Evolutionary conservation across 225 moss, liverwort and hornwort genomes (phyloP).

Genomic region (Rhytidiadelphus loreus): DNA sequence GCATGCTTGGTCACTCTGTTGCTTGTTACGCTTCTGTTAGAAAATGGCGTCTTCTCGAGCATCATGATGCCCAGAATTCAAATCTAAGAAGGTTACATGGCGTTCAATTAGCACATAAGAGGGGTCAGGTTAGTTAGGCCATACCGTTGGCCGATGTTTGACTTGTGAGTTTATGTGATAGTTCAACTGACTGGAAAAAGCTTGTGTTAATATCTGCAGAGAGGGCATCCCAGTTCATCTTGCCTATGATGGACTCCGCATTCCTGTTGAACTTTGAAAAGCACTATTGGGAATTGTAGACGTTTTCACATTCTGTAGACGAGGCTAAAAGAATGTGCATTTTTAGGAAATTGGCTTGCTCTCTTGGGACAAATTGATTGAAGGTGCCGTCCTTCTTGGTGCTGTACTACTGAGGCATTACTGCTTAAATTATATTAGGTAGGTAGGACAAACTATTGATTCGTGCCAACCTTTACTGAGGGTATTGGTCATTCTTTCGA

Average conservation of each 20-base stretch:
- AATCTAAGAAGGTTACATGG: neutral
- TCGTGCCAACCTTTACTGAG: neutral
- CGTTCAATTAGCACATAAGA: neutral
- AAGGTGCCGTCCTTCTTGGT: neutral
- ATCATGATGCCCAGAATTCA: neutral
- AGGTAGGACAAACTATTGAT: neutral
- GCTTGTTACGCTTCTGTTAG: neutral
- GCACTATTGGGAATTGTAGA: neutral
- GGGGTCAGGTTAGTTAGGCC: neutral
- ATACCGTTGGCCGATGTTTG: neutral
- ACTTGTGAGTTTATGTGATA: neutral
- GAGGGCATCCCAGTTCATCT: slow-evolving; percentile 82
- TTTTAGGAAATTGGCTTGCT: neutral
- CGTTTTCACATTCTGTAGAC: neutral
- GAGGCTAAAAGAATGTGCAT: neutral
- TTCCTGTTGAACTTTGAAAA: slow-evolving; percentile 49
- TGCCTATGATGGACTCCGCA: slow-evolving; percentile 71
- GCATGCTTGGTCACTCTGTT: neutral
- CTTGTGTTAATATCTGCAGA: slow-evolving; percentile 21
- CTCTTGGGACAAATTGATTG: neutral
- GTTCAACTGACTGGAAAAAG: neutral
- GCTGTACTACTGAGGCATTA: neutral
- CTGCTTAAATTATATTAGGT: neutral
- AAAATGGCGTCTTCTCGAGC: neutral
- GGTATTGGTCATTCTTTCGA: neutral